phyloP scores from a whole-genome alignment of 1,284 basidiomycete species.

The Rhodotorula sp. region DNA sequence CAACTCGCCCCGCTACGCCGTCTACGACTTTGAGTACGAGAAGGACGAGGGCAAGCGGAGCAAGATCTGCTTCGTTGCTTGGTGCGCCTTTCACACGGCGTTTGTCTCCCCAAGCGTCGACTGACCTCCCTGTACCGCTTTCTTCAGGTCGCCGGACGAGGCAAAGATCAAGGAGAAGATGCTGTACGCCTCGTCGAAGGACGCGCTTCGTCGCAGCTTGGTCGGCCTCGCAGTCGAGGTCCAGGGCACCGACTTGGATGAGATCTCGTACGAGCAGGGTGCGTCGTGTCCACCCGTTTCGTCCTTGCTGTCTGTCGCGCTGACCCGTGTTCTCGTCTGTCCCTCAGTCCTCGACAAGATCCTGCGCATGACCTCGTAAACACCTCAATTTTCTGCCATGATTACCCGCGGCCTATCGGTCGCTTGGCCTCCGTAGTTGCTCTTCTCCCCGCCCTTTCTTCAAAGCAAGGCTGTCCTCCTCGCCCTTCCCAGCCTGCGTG shows the following conservation, averaged over 20 bases:
- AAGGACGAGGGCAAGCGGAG: conserved; percentile 77
- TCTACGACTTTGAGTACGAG: conserved; percentile 90
- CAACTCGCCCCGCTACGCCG: conserved; percentile 78
- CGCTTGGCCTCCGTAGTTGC: too few relatives aligned
- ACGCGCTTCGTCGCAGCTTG: conserved; percentile 73
- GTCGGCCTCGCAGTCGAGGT: conserved; percentile 74
- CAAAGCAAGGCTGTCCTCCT: too few relatives aligned
- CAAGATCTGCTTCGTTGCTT: conserved; percentile 85
- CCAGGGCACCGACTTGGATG: conserved; percentile 80
- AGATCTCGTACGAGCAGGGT: conserved; percentile 77
- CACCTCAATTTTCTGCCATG: not conserved
- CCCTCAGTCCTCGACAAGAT: conserved; percentile 48
- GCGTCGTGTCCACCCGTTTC: conserved; percentile 50
- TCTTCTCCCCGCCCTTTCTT: too few relatives aligned
- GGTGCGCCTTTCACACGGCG: conserved; percentile 56
- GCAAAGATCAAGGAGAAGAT: conserved; percentile 92
- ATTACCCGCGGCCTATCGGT: not conserved
- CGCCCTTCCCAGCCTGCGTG: too few relatives aligned
- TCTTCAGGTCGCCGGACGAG: conserved; percentile 78
- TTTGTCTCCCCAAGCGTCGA: not conserved
- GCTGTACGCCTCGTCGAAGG: conserved; percentile 89
- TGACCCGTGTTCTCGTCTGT: not conserved
- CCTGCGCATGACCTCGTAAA: conserved; percentile 38
- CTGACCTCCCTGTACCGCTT: not conserved
- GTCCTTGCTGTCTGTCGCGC: not conserved